Conservation (phyloP, 805 yeast species). For the Kuraishia ogatae region DNA sequence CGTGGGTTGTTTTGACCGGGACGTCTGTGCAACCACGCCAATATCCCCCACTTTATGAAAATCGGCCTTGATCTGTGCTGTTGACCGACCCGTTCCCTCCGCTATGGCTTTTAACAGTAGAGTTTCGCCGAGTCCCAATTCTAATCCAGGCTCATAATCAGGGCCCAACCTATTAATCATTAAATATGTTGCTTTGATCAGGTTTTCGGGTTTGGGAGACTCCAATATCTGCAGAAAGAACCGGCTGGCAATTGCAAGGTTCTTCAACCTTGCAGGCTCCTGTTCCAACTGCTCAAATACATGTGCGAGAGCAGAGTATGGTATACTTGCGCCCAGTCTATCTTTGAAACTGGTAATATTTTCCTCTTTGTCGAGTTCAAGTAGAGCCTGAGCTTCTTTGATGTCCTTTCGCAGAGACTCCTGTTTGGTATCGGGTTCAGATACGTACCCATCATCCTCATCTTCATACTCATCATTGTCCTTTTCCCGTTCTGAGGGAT, state of each 20-base stretch:
- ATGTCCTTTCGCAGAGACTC: not conserved
- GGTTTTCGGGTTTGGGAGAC: constrained; percentile 34
- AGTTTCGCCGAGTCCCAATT: constrained; percentile 90
- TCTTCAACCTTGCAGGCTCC: constrained; percentile 78
- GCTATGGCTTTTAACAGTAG: constrained; percentile 80
- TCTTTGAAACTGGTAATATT: not conserved
- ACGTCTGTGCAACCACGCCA: constrained; percentile 79
- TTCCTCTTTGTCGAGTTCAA: not conserved
- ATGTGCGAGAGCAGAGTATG: constrained; percentile 39
- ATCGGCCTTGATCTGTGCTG: constrained; percentile 62
- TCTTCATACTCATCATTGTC: not conserved
- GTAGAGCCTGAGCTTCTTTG: not conserved
- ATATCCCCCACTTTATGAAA: constrained; percentile 81
- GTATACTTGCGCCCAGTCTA: constrained; percentile 11
- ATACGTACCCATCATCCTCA: not conserved
- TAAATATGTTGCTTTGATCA: constrained; percentile 70
- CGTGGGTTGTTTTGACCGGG: constrained; percentile 79
- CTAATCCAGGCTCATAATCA: constrained; percentile 84
- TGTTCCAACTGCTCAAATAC: constrained; percentile 73
- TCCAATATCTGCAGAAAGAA: constrained; percentile 60
- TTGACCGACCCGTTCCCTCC: constrained; percentile 80
- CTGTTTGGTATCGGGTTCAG: not conserved
- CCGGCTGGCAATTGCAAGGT: constrained; percentile 64
- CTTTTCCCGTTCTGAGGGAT: not conserved
- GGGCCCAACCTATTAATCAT: constrained; percentile 90